Percentiles rank a stretch among this genome's conserved stretches.
Conservation (phyloP, 495 filamentous ascomycete genomes). For the Neurospora sp. region DNA sequence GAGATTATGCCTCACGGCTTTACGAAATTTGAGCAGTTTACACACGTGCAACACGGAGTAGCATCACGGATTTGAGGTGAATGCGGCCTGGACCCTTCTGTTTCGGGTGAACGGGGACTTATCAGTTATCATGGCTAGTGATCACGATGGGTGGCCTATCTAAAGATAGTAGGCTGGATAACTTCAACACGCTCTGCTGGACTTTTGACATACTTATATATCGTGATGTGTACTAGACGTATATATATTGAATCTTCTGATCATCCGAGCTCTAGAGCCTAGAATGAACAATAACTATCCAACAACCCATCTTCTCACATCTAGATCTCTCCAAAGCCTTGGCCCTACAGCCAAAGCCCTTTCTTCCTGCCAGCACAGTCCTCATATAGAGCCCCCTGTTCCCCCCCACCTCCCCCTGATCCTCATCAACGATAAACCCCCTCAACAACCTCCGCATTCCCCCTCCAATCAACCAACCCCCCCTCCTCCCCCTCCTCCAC, state of each 20-base stretch:
- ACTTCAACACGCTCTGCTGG: background rate
- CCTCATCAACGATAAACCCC: background rate
- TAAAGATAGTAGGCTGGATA: background rate
- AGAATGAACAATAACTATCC: background rate
- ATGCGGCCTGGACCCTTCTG: background rate
- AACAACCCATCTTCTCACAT: background rate
- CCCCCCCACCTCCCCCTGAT: background rate
- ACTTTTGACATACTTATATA: background rate
- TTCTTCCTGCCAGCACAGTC: too few species aligned
- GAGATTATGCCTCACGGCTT: background rate
- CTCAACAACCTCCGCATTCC: constrained; percentile 14
- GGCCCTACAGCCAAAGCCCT: too few species aligned
- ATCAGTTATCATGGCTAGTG: background rate
- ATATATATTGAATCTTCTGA: background rate
- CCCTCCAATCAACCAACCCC: constrained; percentile 18
- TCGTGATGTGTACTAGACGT: background rate
- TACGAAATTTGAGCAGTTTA: background rate
- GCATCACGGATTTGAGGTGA: background rate
- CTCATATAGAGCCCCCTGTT: too few species aligned
- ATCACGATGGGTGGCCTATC: background rate
- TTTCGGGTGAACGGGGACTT: background rate
- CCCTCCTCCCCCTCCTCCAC: constrained; percentile 11
- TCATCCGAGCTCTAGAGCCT: background rate
- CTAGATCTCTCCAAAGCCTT: background rate
- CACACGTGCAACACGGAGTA: background rate